Conservation (phyloP, 768 basidiomycete species). For the Mycena filopes region DNA sequence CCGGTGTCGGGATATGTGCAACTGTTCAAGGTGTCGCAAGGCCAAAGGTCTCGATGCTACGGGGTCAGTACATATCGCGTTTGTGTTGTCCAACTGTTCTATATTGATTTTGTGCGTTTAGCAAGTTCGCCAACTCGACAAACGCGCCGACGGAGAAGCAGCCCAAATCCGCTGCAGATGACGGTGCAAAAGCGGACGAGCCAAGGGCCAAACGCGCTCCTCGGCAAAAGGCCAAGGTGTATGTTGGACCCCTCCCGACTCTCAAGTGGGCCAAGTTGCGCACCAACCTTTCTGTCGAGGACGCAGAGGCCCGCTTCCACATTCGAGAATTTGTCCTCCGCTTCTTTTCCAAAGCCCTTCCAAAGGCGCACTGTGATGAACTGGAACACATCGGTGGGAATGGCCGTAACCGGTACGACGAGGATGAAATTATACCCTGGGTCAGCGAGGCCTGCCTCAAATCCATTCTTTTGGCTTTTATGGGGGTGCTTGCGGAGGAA, state of each 20-base stretch:
- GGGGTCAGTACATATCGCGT: constrained; percentile 59
- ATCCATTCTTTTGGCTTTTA: constrained; percentile 68
- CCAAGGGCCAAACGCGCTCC: constrained; percentile 40
- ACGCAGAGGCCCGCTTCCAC: constrained; percentile 70
- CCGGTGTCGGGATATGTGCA: constrained; percentile 72
- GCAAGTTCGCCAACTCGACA: constrained; percentile 26
- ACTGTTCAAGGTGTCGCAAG: constrained; percentile 74
- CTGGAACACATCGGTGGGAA: constrained; percentile 65
- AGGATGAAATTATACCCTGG: constrained; percentile 63
- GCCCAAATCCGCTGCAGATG: constrained; percentile 19
- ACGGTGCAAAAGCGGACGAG: constrained; percentile 17
- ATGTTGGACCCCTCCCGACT: constrained; percentile 46
- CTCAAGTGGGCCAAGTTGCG: constrained; percentile 66
- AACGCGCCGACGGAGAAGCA: constrained; percentile 22
- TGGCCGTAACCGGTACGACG: constrained; percentile 44
- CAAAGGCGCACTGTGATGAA: constrained; percentile 67
- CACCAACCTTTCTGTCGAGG: constrained; percentile 52
- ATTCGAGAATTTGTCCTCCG: constrained; percentile 82
- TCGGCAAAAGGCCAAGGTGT: constrained; percentile 43
- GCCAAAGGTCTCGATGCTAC: constrained; percentile 67
- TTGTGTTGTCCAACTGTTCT: background rate
- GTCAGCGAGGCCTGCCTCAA: constrained; percentile 73
- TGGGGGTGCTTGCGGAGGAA: constrained; percentile 63
- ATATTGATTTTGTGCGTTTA: constrained; percentile 6
- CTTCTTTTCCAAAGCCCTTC: constrained; percentile 56